phyloP scores from a whole-genome alignment of 768 basidiomycete species.

The Arthromyces matolae region DNA sequence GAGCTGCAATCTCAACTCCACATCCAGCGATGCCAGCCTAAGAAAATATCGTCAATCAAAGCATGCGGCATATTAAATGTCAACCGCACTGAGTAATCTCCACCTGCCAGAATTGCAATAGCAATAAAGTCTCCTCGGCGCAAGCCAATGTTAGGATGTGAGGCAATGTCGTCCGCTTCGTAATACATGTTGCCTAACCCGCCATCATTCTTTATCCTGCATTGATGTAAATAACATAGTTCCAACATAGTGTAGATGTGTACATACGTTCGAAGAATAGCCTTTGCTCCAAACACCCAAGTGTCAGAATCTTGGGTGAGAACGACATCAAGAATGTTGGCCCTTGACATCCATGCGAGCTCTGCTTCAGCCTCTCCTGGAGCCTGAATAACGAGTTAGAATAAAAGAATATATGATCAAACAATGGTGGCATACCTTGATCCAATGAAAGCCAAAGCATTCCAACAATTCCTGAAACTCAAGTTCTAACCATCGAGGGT shows the following conservation, averaged over 20 bases:
- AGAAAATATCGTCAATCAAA: neutral
- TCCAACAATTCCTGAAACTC: slow-evolving; percentile 10
- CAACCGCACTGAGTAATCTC: slow-evolving; percentile 2
- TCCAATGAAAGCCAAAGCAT: slow-evolving; percentile 3
- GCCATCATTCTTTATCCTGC: too few relatives aligned
- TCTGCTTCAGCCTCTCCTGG: slow-evolving; percentile 11
- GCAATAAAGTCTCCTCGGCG: neutral
- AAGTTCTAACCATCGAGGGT: slow-evolving; percentile 6
- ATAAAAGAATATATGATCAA: neutral
- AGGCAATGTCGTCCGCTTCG: neutral
- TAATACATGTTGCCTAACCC: too few relatives aligned
- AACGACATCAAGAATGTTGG: neutral
- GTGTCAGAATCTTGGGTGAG: slow-evolving; percentile 6
- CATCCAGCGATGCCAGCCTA: slow-evolving; percentile 3
- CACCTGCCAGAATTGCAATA: slow-evolving; percentile 6
- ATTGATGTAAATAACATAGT: neutral
- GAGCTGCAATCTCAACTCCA: neutral
- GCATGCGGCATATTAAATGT: neutral
- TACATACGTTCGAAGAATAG: slow-evolving; percentile 1
- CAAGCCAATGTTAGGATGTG: neutral
- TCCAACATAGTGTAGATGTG: too few relatives aligned
- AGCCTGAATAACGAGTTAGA: slow-evolving; percentile 1
- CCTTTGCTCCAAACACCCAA: slow-evolving; percentile 7
- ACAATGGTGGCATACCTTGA: slow-evolving; percentile 4
- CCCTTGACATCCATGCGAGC: slow-evolving; percentile 10